Evolutionary conservation across 2,329 filamentous ascomycete genomes (phyloP), one percentile per base, ranked within the genome.

Genomic region (Phaeomoniella chlamydospora): DNA sequence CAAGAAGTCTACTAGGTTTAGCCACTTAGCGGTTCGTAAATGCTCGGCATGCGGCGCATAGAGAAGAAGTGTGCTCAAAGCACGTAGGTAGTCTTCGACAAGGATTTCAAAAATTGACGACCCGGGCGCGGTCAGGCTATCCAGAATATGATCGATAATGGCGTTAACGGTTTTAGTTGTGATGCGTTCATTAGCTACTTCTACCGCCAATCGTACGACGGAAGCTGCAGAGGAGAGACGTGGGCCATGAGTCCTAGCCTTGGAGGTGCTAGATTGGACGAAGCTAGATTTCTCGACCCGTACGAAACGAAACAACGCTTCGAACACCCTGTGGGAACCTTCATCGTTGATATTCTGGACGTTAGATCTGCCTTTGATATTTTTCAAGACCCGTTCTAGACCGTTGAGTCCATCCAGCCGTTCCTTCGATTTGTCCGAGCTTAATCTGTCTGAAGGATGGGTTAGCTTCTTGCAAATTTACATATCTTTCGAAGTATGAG

Each of bases 1-100:
- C 45, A 39, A 83, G 82, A 96, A 90, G 35, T 76, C 68, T 12
- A 81, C 68, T 35, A 79, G 72, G 6, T 61, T 57, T 33, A 74
- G 61, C 86, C 87, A 94, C 39, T 74, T 68, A 11, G 73, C 65
- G 14, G 62, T 63, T 9, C 74, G 70, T 10, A 96, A 64, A 48
- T 86, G 77, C 56, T 96, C 92, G 17, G 81, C 75, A 53, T 92
- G 85, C 13, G 83, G 70, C 32, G 75, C 73, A 47, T 81, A 73
- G 30, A 75, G 72, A 13, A 96, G 67, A 3, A 94, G 58, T 17
- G 71, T 66, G 3, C 71, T 64, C 44, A 98, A 61, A 14, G 77
- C 72, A 59, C 83, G 93, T 45, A 83, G 68, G 52, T 94, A 93
- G 49, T 90, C 76, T 34, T 76, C 68, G 15, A 77, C 61, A 4